phyloP scores from a whole-genome alignment of 2,329 filamentous ascomycete genomes.

The Alternaria novae-zelandiae region DNA sequence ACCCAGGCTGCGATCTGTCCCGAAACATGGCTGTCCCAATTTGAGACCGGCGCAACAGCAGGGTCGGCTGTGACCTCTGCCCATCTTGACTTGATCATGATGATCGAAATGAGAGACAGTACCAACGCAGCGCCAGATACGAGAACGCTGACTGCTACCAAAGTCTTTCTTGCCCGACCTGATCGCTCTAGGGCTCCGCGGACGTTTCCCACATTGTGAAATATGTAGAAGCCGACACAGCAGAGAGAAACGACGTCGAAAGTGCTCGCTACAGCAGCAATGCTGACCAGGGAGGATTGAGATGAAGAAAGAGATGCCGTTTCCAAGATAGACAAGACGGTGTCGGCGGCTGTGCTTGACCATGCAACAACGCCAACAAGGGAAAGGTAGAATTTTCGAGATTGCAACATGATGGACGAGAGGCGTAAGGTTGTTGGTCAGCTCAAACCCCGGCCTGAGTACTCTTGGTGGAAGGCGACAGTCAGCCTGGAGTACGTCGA shows the following conservation, averaged over 20 bases:
- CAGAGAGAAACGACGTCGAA: slow-evolving; percentile 40
- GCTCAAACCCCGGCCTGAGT: slow-evolving; percentile 2
- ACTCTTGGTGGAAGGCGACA: background rate
- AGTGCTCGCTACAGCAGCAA: slow-evolving; percentile 41
- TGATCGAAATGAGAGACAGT: slow-evolving; percentile 35
- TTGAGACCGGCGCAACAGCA: slow-evolving; percentile 19
- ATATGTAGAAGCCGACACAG: slow-evolving; percentile 36
- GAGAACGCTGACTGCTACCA: slow-evolving; percentile 30
- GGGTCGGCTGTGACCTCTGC: slow-evolving; percentile 21
- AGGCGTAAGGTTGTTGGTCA: slow-evolving; percentile 7
- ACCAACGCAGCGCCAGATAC: slow-evolving; percentile 33
- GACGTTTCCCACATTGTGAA: slow-evolving; percentile 40
- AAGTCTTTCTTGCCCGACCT: slow-evolving; percentile 18
- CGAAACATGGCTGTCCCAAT: slow-evolving; percentile 37
- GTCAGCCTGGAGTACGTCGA: slow-evolving; percentile 1
- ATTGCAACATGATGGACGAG: slow-evolving; percentile 26
- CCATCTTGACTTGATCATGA: slow-evolving; percentile 34
- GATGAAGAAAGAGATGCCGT: slow-evolving; percentile 39
- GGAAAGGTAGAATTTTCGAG: slow-evolving; percentile 40
- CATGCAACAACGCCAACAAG: slow-evolving; percentile 43
- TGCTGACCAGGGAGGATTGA: slow-evolving; percentile 28
- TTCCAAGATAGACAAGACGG: slow-evolving; percentile 47
- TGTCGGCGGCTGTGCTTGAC: slow-evolving; percentile 43
- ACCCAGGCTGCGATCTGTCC: slow-evolving; percentile 47
- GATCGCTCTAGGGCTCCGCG: slow-evolving; percentile 29